Percentiles rank a stretch among this genome's conserved stretches.
Evolutionary conservation across 1,284 basidiomycete genomes (phyloP).

Genomic region (Cutaneotrichosporon spelunceum): DNA sequence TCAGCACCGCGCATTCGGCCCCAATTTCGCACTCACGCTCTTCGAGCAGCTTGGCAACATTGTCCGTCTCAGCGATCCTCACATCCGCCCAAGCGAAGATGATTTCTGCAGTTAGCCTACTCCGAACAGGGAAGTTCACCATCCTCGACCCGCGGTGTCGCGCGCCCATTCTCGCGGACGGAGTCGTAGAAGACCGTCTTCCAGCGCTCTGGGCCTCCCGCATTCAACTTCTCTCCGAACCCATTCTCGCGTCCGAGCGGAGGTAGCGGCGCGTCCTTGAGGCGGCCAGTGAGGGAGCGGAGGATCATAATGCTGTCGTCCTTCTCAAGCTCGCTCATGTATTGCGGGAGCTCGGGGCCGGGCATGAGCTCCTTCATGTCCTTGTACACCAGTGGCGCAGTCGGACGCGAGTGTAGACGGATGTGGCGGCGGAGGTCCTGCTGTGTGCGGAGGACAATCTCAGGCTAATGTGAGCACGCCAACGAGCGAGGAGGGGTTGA

Average conservation of each 20-base stretch:
- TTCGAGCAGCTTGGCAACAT: constrained; percentile 45
- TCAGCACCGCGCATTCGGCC: background rate
- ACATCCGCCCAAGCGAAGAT: constrained; percentile 48
- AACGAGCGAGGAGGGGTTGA: no score
- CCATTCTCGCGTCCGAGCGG: constrained; percentile 43
- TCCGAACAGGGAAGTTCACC: constrained; percentile 27
- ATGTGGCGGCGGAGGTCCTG: constrained; percentile 42
- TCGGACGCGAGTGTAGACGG: constrained; percentile 39
- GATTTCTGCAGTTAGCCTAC: constrained; percentile 34
- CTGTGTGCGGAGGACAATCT: constrained; percentile 35
- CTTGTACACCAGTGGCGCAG: constrained; percentile 35
- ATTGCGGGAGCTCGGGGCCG: constrained; percentile 19
- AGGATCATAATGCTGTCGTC: constrained; percentile 47
- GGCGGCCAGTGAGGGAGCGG: constrained; percentile 37
- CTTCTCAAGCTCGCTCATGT: constrained; percentile 37
- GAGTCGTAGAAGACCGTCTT: constrained; percentile 49
- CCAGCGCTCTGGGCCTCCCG: constrained; percentile 39
- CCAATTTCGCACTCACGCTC: constrained; percentile 30
- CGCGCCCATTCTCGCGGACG: constrained; percentile 38
- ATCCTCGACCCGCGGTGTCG: constrained; percentile 43
- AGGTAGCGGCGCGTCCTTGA: constrained; percentile 43
- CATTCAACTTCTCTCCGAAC: constrained; percentile 36
- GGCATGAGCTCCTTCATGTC: constrained; percentile 38
- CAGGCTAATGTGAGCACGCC: constrained; percentile 38
- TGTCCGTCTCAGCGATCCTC: constrained; percentile 43